Evolutionary conservation across 2,329 filamentous ascomycete genomes (phyloP), one percentile per base, ranked within the genome.

Genomic region (Ploettnerulaceae sp.): DNA sequence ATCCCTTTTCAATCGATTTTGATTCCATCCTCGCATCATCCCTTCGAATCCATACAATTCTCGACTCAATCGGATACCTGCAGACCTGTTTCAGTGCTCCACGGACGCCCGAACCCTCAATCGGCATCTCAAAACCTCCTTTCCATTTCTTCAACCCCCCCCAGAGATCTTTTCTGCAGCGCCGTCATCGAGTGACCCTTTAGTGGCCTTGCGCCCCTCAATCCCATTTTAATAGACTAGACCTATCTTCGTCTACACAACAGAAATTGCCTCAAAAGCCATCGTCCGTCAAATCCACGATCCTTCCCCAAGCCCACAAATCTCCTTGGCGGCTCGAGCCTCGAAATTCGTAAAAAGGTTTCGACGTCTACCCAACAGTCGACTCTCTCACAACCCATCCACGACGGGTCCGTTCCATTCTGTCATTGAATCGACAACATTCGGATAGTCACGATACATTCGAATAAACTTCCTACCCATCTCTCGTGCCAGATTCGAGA

Each of bases 91-190:
- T 11, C 5, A 41, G 45, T 55, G 49, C 53, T 53, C 49, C 57
- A 62, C 59, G 56, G 57, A 60, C 51, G 51, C 54, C 59, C 57
- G 54, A 60, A 53, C 52, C 56, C 52, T n/a, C 39, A 48, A 57
- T 61, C 59, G 59, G 58, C 45, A 55, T 55, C 45, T 49, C 48
- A 53, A 47, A n/a, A n/a, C n/a, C 46, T 15, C 46, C 52, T 53
- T 46, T 49, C 55, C 52, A 52, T 47, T 52, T 51, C 52, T 59
- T 61, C 59, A 42, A 36, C 40, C 36, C 26, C n/a, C n/a, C 26
- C 38, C 8, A 48, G 35, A 55, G 24, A 48, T 43, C 45, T 51
- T 54, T 45, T 48, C 38, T 40, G 35, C 40, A 34, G 43, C 52
- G 47, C 40, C 42, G 52, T 53, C 51, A 59, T 57, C 54, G 54